These are phyloP conservation scores for Erodium chrysanthum DNA, from an alignment of 441 rosid species.

Conservation along the genomic window DNA sequence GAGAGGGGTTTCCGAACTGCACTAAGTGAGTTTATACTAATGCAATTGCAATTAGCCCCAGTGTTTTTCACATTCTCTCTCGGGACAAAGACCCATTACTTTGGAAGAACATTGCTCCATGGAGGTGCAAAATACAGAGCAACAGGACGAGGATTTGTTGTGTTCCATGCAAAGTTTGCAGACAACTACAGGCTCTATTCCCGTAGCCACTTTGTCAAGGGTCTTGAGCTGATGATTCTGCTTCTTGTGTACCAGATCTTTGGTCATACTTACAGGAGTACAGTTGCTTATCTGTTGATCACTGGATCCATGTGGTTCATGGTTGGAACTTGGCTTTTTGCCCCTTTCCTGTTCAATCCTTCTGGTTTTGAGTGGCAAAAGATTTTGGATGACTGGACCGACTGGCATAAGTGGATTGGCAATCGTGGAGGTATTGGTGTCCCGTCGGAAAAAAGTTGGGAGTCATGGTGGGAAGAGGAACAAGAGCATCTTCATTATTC, in stretches of 20 bases:
- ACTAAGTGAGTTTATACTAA: constrained; percentile 82
- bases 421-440: constrained; percentile 97
- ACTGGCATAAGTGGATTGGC: constrained; percentile 96
- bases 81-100: constrained; percentile 56
- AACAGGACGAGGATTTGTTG: no score
- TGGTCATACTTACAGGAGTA: constrained; percentile 76
- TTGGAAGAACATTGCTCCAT: no score
- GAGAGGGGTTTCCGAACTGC: constrained; percentile 97
- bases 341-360: no score
- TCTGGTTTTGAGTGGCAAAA: constrained; percentile 99
- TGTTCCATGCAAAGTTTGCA: constrained; percentile 48
- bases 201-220: constrained; percentile 96
- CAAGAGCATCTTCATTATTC: constrained; percentile 86
- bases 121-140: no score
- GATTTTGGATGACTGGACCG: constrained; percentile 98
- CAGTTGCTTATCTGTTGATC: constrained; percentile 73
- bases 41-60: constrained; percentile 96
- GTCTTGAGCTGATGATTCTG: constrained; percentile 88
- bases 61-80: constrained; percentile 98
- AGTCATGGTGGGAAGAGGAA: constrained; percentile 99
- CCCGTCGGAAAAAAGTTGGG: constrained; percentile 94
- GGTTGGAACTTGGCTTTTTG: constrained; percentile 98
- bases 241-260: constrained; percentile 79
- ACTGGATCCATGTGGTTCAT: constrained; percentile 97
- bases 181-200: constrained; percentile 94